These are phyloP conservation scores for Aspergillus tamarii DNA, from an alignment of 2,329 filamentous ascomycete genomes.

Conservation along the genomic window DNA sequence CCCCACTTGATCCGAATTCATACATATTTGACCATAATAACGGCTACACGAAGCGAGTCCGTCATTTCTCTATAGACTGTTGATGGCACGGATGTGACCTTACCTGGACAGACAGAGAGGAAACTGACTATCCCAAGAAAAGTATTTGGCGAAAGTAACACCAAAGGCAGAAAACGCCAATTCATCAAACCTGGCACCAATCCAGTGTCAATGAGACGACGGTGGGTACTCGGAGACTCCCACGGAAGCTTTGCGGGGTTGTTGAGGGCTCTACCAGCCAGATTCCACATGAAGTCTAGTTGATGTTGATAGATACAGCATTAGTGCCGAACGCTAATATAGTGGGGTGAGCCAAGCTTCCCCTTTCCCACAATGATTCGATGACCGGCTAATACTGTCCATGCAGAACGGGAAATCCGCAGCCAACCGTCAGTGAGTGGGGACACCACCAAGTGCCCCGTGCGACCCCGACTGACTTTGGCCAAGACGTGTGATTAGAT, in stretches of 20 bases:
- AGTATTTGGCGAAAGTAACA: background rate
- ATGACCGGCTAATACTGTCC: slow-evolving; percentile 9
- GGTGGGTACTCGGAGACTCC: background rate
- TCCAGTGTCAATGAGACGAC: background rate
- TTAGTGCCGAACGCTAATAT: slow-evolving; percentile 15
- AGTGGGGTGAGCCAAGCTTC: slow-evolving; percentile 30
- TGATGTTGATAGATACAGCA: background rate
- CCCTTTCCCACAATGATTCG: slow-evolving; percentile 21
- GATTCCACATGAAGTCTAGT: background rate
- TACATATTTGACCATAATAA: background rate
- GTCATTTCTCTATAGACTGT: background rate
- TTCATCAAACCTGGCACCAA: background rate
- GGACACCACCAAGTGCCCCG: slow-evolving; percentile 4
- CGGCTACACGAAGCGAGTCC: background rate
- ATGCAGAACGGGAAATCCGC: slow-evolving; percentile 27
- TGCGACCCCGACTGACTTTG: slow-evolving; percentile 11
- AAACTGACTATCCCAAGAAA: background rate
- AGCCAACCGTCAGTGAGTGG: slow-evolving; percentile 25
- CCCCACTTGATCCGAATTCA: background rate
- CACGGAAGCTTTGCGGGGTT: slow-evolving; percentile 3
- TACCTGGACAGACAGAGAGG: background rate
- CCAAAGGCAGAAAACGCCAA: background rate
- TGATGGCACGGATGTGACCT: background rate
- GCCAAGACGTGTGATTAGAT: slow-evolving; percentile 21
- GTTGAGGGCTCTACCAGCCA: background rate